A percentile compares a stretch with the other conserved stretches of the same genome.
Conservation (phyloP, 768 basidiomycete genomes). For the Serendipita sp. region DNA sequence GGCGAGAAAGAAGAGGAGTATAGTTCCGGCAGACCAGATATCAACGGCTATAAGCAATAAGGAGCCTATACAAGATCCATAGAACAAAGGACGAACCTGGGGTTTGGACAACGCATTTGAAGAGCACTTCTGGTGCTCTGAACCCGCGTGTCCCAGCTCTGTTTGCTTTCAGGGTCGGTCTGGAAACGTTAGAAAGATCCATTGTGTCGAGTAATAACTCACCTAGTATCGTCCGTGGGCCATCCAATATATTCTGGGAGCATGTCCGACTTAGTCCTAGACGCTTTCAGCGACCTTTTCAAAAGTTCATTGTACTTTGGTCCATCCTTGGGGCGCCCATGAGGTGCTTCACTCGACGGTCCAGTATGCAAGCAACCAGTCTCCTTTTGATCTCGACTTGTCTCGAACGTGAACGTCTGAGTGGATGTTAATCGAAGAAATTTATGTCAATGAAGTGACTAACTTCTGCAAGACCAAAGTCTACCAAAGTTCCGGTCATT, state of each 20-base stretch:
- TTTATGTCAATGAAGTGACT: constrained; percentile 18
- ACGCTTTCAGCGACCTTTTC: constrained; percentile 38
- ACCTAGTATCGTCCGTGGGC: constrained; percentile 60
- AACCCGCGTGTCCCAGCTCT: constrained; percentile 95
- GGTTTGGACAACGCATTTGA: constrained; percentile 87
- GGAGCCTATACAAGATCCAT: constrained; percentile 8
- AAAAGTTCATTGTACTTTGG: constrained; percentile 41
- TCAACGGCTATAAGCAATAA: constrained; percentile 62
- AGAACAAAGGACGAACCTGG: constrained; percentile 41
- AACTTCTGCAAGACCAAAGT: constrained; percentile 92
- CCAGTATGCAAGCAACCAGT: constrained; percentile 60
- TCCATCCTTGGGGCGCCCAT: constrained; percentile 41
- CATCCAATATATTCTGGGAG: constrained; percentile 62
- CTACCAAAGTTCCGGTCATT: constrained; percentile 73
- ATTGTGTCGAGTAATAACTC: constrained; percentile 7
- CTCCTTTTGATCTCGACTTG: constrained; percentile 11
- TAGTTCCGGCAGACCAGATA: constrained; percentile 88
- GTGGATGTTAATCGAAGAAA: background rate
- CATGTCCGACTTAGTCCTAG: constrained; percentile 22
- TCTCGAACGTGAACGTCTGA: background rate
- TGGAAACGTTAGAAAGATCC: constrained; percentile 16
- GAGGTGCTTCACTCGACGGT: constrained; percentile 43
- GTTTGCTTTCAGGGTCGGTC: constrained; percentile 80
- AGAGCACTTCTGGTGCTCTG: constrained; percentile 85
- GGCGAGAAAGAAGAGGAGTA: constrained; percentile 80